Conservation (phyloP, 2,329 filamentous ascomycete genomes). For the Penicillium sp. region DNA sequence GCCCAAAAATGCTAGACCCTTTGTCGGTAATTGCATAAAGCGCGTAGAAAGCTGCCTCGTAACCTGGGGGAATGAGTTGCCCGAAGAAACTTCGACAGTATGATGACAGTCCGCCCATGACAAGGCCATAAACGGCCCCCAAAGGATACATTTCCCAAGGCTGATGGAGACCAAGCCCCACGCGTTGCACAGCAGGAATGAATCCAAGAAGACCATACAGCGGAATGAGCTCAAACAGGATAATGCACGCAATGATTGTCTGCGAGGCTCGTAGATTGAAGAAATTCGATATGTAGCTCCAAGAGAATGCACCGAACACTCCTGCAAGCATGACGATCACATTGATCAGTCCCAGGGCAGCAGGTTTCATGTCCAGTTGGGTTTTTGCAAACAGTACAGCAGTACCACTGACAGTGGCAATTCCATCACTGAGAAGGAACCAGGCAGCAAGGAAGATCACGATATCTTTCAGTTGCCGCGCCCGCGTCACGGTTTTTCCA, state of each 20-base stretch:
- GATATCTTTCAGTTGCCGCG: conserved; percentile 72
- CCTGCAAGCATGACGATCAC: conserved; percentile 85
- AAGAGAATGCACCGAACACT: conserved; percentile 83
- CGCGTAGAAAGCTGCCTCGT: conserved; percentile 93
- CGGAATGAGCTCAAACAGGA: conserved; percentile 87
- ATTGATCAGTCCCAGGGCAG: conserved; percentile 86
- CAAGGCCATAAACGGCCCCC: conserved; percentile 86
- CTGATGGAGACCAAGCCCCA: conserved; percentile 85
- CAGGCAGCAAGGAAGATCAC: conserved; percentile 84
- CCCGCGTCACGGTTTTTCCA: conserved; percentile 74
- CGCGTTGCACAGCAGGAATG: conserved; percentile 70
- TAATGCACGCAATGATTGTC: conserved; percentile 89
- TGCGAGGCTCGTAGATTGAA: conserved; percentile 74
- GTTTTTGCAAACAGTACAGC: conserved; percentile 97
- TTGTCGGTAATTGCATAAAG: conserved; percentile 98
- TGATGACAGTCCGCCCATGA: conserved; percentile 85
- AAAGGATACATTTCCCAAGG: conserved; percentile 97
- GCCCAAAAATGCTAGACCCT: conserved; percentile 88
- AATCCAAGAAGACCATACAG: conserved; percentile 88
- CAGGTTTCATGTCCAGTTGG: conserved; percentile 81
- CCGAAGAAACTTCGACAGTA: conserved; percentile 93
- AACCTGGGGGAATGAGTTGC: conserved; percentile 89
- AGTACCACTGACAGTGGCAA: conserved; percentile 91
- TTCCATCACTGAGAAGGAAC: conserved; percentile 92
- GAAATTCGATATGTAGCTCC: conserved; percentile 73